A percentile compares a stretch with the other conserved stretches of the same genome.
phyloP scores from a whole-genome alignment of 441 rosid genomes.

The Codiaeum variegatum region DNA sequence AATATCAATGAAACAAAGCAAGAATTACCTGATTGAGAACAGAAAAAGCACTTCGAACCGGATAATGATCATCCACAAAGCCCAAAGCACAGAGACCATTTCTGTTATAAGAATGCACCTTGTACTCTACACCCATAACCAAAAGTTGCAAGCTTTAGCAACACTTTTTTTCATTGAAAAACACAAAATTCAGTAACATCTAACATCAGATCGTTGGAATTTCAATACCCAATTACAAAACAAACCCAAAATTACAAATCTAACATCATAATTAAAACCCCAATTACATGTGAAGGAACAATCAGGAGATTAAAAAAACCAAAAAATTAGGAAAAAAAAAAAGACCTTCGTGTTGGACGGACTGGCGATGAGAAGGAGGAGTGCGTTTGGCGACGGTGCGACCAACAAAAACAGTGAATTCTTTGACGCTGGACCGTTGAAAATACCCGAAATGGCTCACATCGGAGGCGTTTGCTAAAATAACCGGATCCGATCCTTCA shows the following conservation, averaged over 20 bases:
- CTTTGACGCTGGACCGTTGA: constrained; percentile 83
- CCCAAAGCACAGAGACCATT: constrained; percentile 84
- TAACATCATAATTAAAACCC: background rate
- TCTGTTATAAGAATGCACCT: constrained; percentile 79
- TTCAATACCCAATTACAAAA: background rate
- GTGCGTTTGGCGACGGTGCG: constrained; percentile 91
- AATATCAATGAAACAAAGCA: constrained; percentile 5
- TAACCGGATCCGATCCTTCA: constrained; percentile 67
- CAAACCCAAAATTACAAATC: background rate
- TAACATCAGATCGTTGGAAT: background rate
- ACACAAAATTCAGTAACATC: background rate
- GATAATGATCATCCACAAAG: constrained; percentile 92
- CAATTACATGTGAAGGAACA: too few relatives aligned
- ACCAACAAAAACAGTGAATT: constrained; percentile 77
- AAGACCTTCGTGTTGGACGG: constrained; percentile 88
- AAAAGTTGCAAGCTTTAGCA: background rate
- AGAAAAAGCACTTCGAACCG: constrained; percentile 89
- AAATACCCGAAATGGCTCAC: constrained; percentile 91
- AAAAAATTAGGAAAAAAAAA: background rate
- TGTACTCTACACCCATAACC: constrained; percentile 51
- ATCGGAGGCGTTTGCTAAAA: constrained; percentile 68
- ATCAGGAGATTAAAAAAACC: background rate
- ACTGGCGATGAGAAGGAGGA: constrained; percentile 77
- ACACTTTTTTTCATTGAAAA: background rate
- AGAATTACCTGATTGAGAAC: constrained; percentile 74